phyloP scores from a whole-genome alignment of 495 filamentous ascomycete genomes.

The Penicillium crystallinum region DNA sequence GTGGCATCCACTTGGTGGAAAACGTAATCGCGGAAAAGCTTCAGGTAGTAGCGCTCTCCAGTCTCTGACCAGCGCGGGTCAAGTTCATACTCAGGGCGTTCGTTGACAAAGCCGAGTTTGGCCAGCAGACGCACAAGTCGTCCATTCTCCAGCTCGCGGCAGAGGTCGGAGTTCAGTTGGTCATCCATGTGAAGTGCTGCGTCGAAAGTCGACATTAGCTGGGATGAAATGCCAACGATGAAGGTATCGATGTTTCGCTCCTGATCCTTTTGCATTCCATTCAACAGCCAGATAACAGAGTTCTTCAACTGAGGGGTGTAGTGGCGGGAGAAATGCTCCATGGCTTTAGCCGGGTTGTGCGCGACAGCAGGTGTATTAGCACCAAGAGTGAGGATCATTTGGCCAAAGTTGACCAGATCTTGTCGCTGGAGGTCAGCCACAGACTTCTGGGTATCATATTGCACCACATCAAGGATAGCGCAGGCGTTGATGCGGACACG shows the following conservation, averaged over 20 bases:
- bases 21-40: slow-evolving; percentile 93
- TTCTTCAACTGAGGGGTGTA: slow-evolving; percentile 73
- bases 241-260: slow-evolving; percentile 72
- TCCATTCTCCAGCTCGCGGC: slow-evolving; percentile 85
- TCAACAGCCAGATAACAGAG: slow-evolving; percentile 71
- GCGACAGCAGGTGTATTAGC: slow-evolving; percentile 54
- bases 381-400: slow-evolving; percentile 72
- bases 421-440: slow-evolving; percentile 76
- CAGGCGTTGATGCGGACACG: slow-evolving; percentile 88
- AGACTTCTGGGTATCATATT: slow-evolving; percentile 61
- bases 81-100: slow-evolving; percentile 77
- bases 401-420: slow-evolving; percentile 82
- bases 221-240: slow-evolving; percentile 65
- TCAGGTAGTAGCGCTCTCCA: slow-evolving; percentile 83
- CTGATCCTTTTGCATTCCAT: slow-evolving; percentile 42
- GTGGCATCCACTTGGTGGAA: slow-evolving; percentile 90
- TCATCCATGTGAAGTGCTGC: slow-evolving; percentile 70
- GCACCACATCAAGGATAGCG: slow-evolving; percentile 78
- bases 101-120: slow-evolving; percentile 81
- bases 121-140: slow-evolving; percentile 73
- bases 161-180: slow-evolving; percentile 61
- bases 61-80: slow-evolving; percentile 79
- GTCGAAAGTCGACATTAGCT: slow-evolving; percentile 67
- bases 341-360: slow-evolving; percentile 53
- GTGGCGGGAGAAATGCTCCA: slow-evolving; percentile 65